Conservation (phyloP, 345 rosid species). For the Populus nigra region DNA sequence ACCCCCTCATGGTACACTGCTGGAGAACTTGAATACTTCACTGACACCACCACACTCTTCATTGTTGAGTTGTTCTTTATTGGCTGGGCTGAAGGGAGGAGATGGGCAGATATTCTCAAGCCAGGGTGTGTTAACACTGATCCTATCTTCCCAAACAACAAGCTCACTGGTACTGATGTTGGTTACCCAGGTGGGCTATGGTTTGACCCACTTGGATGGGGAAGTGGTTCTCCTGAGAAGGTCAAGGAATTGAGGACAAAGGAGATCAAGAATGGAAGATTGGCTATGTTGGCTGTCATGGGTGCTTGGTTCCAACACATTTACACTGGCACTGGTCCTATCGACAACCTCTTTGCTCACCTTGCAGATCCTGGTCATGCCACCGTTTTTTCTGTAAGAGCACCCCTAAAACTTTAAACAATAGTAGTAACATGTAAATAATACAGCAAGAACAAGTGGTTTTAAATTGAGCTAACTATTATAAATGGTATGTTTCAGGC, state of each 20-base stretch:
- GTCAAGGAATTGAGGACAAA: conserved; percentile 86
- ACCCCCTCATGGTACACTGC: conserved; percentile 96
- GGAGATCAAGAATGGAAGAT: conserved; percentile 92
- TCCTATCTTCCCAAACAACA: conserved; percentile 96
- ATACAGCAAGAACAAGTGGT: background rate
- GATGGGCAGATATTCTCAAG: conserved; percentile 96
- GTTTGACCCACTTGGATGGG: conserved; percentile 99
- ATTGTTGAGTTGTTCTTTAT: conserved; percentile 64
- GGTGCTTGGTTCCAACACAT: conserved; percentile 99
- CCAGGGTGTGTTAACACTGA: conserved; percentile 96
- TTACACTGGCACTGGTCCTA: conserved; percentile 95
- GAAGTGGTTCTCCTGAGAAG: conserved; percentile 76
- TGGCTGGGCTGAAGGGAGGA: conserved; percentile 96
- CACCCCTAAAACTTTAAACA: background rate
- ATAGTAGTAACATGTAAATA: background rate
- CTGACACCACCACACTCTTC: conserved; percentile 82
- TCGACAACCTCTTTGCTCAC: conserved; percentile 93
- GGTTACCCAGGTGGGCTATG: conserved; percentile 99
- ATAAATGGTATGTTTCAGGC: conserved; percentile 41
- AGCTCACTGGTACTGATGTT: conserved; percentile 90
- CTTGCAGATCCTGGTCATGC: conserved; percentile 99
- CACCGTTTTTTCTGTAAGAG: conserved; percentile 78
- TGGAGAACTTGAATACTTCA: conserved; percentile 76
- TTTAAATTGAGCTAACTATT: conserved; percentile 1
- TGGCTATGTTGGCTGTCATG: conserved; percentile 98